Evolutionary conservation across 768 basidiomycete species (phyloP), one percentile per base, ranked within the genome.

Genomic region (Tricholoma matsutake): DNA sequence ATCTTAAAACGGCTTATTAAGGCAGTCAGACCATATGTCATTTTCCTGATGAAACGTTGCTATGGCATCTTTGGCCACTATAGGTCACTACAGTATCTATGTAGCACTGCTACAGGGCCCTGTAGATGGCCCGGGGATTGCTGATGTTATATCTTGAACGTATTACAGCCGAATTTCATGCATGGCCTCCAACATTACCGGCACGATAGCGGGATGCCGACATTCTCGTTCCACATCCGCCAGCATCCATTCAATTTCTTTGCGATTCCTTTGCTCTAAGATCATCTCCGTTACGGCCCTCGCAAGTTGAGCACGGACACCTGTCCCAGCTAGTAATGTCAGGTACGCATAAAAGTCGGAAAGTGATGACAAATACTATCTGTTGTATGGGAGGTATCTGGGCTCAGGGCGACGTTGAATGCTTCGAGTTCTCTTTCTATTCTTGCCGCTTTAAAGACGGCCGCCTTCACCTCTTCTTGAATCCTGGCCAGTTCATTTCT

Each of bases 181-280:
- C 22, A 56, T 56, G 4, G 7, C 11, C 28, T 56, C 10, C 37
- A 56, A 43, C 6, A 56, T 7, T 25, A 14, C 55, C 43, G 55
- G 39, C 9, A 56, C 55, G 16, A 56, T 8, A n/a, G 22, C 18
- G 4, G 55, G 55, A 29, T 56, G 20, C 7, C 37, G 29, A 43
- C 55, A 56, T 41, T 56, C 55, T 35, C 55, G 55, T 29, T 35
- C 16, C 25, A 56, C 55, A 29, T 56, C 55, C 16, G 35, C 37
- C 1, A 56, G 37, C 8, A 56, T 43, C 55, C 16, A 25, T 28
- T 56, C 55, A n/a, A 29, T 16, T 11, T 56, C 55, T 29, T 43
- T 11, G 9, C 55, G 55, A 43, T 43, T 43, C 39, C 29, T 56
- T 35, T 25, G 55, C 11, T 56, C 55, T 5, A 25, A 39, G 13